Base-by-base conservation (phyloP, 2,329 filamentous ascomycete species). In the Paracoccidioides lutzii region DNA sequence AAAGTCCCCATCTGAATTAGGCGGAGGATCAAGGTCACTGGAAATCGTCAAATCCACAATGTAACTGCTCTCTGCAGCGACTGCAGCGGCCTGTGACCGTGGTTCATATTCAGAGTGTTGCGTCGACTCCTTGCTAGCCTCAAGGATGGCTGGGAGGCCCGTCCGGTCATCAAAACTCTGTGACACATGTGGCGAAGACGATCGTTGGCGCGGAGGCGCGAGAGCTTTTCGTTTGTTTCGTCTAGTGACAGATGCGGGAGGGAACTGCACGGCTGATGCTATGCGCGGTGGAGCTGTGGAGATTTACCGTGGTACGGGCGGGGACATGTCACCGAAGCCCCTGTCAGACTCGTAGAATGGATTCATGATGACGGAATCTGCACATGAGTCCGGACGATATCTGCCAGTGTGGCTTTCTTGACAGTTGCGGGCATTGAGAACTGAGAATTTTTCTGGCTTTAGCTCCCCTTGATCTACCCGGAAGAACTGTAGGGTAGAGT, bases 11-110 rank as follows among this genome's bases (percentile, higher is more conserved):
- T 68, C 67, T 51, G 61, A 65, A n/a, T 62, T 64, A 2, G 54
- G 62, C 3, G 64, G 63, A 2, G 64, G 64, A 5, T 53, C 57
- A 0, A 61, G 59, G 22, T 69, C 67, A 57, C 69, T 73, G 10
- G 66, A 68, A n/a, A 65, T 60, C 7, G 71, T 73, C 45, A 73
- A 59, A 55, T 73, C 71, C 37, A 73, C 64, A 35, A 71, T 53
- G 41, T 63, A 59, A 32, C 65, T 59, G 30, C 56, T 57, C 9
- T 58, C 44, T 8, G 63, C 4, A 63, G 53, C 8, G 37, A n/a
- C 28, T 55, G 56, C 52, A 5, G 55, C 28, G 8, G 43, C 7
- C 28, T 55, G 56, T 52, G 7, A 55, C 28, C 9, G 43, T 7
- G 40, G 37, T 32, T 30, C 45, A 53, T 40, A 53, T 46, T 55